A percentile compares a stretch with the other conserved stretches of the same genome.
phyloP scores from a whole-genome alignment of 2,329 filamentous ascomycete genomes.

The Cladosporium oxysporum region DNA sequence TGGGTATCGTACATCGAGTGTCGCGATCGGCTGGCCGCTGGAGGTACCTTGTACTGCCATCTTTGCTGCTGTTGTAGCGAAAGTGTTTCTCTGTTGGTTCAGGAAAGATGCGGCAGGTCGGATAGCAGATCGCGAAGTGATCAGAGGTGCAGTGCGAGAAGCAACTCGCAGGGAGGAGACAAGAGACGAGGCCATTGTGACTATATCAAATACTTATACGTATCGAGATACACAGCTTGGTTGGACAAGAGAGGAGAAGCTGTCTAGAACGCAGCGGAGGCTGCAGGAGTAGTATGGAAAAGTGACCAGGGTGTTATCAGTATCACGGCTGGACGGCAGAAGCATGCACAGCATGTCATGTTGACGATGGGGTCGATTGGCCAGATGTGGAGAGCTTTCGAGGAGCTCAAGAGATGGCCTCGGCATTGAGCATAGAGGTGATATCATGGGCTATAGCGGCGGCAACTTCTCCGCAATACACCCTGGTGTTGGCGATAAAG shows the following conservation, averaged over 20 bases:
- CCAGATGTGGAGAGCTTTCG: not conserved
- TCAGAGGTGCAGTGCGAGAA: constrained; percentile 19
- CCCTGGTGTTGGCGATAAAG: not conserved
- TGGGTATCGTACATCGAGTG: constrained; percentile 31
- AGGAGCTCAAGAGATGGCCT: constrained; percentile 2
- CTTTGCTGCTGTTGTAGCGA: constrained; percentile 21
- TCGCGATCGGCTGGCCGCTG: constrained; percentile 37
- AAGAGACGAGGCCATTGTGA: constrained; percentile 21
- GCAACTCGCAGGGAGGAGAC: constrained; percentile 19
- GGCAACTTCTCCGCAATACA: constrained; percentile 6
- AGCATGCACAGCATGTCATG: constrained; percentile 5
- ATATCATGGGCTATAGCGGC: not conserved
- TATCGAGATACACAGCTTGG: not conserved
- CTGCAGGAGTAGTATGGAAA: constrained; percentile 1
- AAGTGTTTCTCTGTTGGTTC: constrained; percentile 21
- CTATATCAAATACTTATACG: constrained; percentile 9
- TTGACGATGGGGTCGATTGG: constrained; percentile 9
- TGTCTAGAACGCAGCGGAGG: constrained; percentile 3
- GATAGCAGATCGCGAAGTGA: constrained; percentile 14
- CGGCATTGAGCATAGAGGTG: not conserved
- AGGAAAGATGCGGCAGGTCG: constrained; percentile 17
- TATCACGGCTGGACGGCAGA: constrained; percentile 9
- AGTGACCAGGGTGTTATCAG: not conserved
- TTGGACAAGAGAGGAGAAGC: constrained; percentile 10
- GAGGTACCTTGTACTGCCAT: constrained; percentile 27